Evolutionary conservation across 2,329 filamentous ascomycete species (phyloP), one percentile per base, ranked within the genome.

Genomic region (Hymenoscyphus repandus): DNA sequence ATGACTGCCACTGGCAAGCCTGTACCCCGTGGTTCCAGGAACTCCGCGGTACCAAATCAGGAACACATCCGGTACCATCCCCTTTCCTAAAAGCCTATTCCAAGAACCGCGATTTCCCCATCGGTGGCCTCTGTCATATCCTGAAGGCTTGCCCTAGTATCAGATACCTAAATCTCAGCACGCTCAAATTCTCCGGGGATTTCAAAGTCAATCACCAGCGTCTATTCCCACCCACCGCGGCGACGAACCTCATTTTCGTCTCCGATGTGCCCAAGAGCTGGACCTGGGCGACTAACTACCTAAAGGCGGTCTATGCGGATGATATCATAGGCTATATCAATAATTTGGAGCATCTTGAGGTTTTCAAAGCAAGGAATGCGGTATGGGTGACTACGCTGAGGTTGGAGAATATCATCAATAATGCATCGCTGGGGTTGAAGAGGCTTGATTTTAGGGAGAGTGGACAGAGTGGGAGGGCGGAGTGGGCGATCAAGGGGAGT

Each of bases 71-170:
- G 2, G 33, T 49, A 10, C 55, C 56, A 11, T 56, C 54, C 27
- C 52, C 61, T 2, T 47, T 56, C 15, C 42, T 63, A 13, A 51
- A 55, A 30, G 47, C 38, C 6, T 60, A 52, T 39, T 39, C 49
- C 17, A 33, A 44, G 1, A 51, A 37, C 3, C 48, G 59, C 15
- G 59, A 62, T 49, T 27, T 63, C n/a, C 58, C 59, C 0, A 52
- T 58, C 33, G 59, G 61, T 6, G 51, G 46, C 1, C n/a, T 62
- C 12, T 57, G 52, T 37, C 57, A 58, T 49, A 57, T 60, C n/a
- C 37, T 63, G 12, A 43, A 51, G 22, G 53, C 57, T 18, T 63
- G 61, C 32, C 49, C 47, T 7, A 38, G 40, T 9, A 41, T 62
- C 18, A 56, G 53, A 12, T 53, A 47, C 13, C 38, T 62, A 4